Evolutionary conservation across 1,139 yeast species (phyloP), one percentile per base, ranked within the genome.

Genomic region (Protomyces macrosporus): DNA sequence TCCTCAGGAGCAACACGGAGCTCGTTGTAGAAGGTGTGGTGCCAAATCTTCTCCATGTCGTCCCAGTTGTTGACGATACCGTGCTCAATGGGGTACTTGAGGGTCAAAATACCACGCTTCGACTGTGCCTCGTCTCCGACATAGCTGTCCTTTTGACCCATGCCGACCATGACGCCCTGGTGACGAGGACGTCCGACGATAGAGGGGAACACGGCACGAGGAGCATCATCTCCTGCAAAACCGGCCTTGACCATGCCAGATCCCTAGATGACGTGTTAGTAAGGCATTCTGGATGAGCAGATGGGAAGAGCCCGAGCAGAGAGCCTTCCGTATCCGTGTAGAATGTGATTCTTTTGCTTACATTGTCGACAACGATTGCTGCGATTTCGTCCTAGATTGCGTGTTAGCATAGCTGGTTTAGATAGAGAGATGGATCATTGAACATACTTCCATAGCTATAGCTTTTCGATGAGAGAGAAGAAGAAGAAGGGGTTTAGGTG

Each of bases 21-120:
- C 82, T 89, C 96, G 82, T 89, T 90, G 90, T 88, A 89, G 83
- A 89, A 90, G 74, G 96, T 89, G 85, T 89, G 96, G 81, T 89
- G 96, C 97, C 98, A 90, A 82, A 93, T 93, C 85, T 89, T 93
- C 87, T 91, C 98, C 98, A 93, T 93, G 80, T 93, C 98, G 78
- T 93, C 98, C 98, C 98, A 93, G 93, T 93, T 93, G 82, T 97
- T 93, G 72, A 93, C 98, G 74, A 93, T 90, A 89, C 98, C 98
- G 85, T 93, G 98, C 84, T 93, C 98, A 79, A 93, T 93, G 77
- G 98, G 98, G 84, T 93, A 93, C 83, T 96, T 89, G 79, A 93
- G 84, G 75, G 97, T 90, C 78, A 93, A 87, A 78, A 93, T 91
- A 90, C 98, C 98, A 88, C 98, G 90, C 88, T 93, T 93, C 74